Evolutionary conservation across 768 basidiomycete genomes (phyloP).

Genomic region (Polyporus arcularius): DNA sequence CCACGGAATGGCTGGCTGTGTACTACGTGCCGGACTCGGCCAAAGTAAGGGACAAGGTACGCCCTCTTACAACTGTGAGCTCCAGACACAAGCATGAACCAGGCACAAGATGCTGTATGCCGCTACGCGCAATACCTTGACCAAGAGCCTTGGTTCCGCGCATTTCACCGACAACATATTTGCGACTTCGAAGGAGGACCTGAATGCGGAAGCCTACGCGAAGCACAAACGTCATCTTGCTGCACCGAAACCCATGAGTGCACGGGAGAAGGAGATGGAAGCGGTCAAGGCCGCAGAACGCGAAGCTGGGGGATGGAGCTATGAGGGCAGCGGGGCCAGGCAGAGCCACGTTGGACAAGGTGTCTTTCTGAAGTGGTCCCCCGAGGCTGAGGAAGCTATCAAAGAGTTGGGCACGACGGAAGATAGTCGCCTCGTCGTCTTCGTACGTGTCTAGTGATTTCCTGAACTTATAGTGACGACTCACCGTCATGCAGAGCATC

Average conservation of each 20-base stretch:
- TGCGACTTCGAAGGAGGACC: conserved; percentile 70
- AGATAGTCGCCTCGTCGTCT: conserved; percentile 55
- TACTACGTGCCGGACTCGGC: conserved; percentile 84
- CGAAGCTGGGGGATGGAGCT: conserved; percentile 47
- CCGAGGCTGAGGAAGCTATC: conserved; percentile 66
- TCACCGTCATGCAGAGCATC: conserved; percentile 51
- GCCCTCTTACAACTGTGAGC: not conserved
- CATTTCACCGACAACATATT: conserved; percentile 75
- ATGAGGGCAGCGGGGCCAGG: conserved; percentile 59
- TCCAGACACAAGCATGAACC: not conserved
- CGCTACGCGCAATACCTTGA: conserved; percentile 68
- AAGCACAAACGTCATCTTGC: conserved; percentile 69
- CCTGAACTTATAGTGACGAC: not conserved
- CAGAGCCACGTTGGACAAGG: conserved; percentile 57
- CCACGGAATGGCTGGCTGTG: conserved; percentile 69
- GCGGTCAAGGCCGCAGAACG: conserved; percentile 78
- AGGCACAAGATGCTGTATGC: conserved; percentile 81
- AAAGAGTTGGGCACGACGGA: conserved; percentile 51
- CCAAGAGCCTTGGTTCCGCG: conserved; percentile 73
- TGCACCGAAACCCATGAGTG: conserved; percentile 82
- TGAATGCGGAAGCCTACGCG: conserved; percentile 69
- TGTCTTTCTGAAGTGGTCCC: conserved; percentile 68
- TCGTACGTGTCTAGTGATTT: conserved; percentile 49
- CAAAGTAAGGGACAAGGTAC: conserved; percentile 79
- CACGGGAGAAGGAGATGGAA: conserved; percentile 79